phyloP scores from a whole-genome alignment of 1,284 basidiomycete species.

The Anthracocystis walkeri region DNA sequence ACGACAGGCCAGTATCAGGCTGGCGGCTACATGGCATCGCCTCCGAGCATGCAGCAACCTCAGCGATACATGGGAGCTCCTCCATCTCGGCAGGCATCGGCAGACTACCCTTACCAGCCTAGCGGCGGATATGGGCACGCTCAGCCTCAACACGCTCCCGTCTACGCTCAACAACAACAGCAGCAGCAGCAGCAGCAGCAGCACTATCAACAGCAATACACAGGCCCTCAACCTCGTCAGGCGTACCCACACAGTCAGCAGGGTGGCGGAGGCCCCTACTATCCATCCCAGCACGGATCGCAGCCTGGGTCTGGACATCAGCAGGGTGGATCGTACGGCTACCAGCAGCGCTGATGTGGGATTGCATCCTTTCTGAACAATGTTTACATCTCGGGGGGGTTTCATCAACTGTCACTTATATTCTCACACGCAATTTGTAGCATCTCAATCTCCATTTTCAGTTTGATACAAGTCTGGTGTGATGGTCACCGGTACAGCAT shows the following conservation, averaged over 20 bases:
- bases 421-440: constrained; percentile 5
- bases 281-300: constrained; percentile 21
- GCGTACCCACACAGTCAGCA: constrained; percentile 28
- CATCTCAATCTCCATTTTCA: background rate
- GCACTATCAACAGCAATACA: constrained; percentile 27
- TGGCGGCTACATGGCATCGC: constrained; percentile 29
- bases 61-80: constrained; percentile 28
- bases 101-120: constrained; percentile 39
- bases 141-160: constrained; percentile 20
- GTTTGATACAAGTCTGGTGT: no score
- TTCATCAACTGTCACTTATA: constrained; percentile 4
- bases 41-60: constrained; percentile 26
- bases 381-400: background rate
- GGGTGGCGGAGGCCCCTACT: constrained; percentile 30
- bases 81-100: constrained; percentile 32
- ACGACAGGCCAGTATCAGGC: constrained; percentile 21
- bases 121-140: constrained; percentile 16
- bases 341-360: constrained; percentile 27
- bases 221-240: constrained; percentile 20
- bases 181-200: constrained; percentile 15
- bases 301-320: constrained; percentile 27
- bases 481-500: no score
- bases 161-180: constrained; percentile 24
- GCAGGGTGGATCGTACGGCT: constrained; percentile 20
- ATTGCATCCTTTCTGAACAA: background rate